Percentiles rank a stretch among this genome's conserved stretches.
These are phyloP conservation scores for Aspergillus campestris DNA, from an alignment of 495 filamentous ascomycete genomes.

Conservation along the genomic window DNA sequence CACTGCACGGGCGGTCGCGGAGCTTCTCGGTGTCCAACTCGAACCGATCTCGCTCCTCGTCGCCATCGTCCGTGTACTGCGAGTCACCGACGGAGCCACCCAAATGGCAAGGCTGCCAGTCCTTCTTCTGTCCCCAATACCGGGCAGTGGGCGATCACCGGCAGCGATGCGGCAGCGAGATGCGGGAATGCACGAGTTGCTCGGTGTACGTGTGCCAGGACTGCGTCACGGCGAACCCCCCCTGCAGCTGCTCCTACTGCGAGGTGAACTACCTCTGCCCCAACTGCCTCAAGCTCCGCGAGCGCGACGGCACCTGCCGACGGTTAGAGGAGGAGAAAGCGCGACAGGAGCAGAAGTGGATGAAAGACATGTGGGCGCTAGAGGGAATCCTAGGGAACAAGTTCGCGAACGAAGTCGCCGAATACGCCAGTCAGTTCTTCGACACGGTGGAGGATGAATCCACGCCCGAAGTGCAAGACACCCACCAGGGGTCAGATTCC, in stretches of 20 bases:
- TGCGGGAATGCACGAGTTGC: conserved; percentile 47
- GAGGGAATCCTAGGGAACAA: conserved; percentile 35
- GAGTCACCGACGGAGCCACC: conserved; percentile 26
- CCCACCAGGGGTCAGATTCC: background rate
- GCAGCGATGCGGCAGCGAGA: conserved; percentile 37
- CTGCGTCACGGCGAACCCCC: conserved; percentile 36
- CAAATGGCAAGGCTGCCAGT: conserved; percentile 50
- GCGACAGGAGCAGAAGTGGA: conserved; percentile 35
- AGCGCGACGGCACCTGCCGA: conserved; percentile 35
- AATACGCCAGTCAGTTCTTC: conserved; percentile 39
- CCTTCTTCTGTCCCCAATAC: conserved; percentile 47
- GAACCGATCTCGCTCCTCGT: conserved; percentile 33
- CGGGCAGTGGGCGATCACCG: conserved; percentile 43
- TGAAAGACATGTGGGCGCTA: conserved; percentile 35
- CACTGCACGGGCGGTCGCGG: conserved; percentile 15
- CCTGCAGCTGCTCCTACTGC: conserved; percentile 48
- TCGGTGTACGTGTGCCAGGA: conserved; percentile 50
- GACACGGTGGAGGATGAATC: conserved; percentile 14
- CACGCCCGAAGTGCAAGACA: conserved; percentile 3
- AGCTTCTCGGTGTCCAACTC: conserved; percentile 33
- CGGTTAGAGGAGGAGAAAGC: conserved; percentile 35
- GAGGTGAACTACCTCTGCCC: conserved; percentile 46
- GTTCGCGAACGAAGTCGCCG: conserved; percentile 38
- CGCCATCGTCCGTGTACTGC: conserved; percentile 33
- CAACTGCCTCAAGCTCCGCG: conserved; percentile 38